Base-by-base conservation (phyloP, 2,329 filamentous ascomycete species). In the Venturia oleaginea region DNA sequence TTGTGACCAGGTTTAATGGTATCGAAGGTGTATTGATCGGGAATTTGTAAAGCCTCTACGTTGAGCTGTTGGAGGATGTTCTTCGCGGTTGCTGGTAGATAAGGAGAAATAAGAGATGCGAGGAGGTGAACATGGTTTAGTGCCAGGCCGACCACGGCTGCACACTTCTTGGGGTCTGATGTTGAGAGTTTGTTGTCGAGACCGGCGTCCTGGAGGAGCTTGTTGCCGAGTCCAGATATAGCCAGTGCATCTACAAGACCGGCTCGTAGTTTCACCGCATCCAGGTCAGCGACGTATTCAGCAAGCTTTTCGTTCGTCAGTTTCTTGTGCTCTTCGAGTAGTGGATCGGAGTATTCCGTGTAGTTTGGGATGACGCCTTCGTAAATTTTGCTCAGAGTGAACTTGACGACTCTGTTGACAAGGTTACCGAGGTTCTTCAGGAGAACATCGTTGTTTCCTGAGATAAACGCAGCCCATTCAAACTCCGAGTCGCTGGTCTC, bases 401-500 rank as follows among this genome's bases (percentile, higher is more conserved):
- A 81, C 69, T 89, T 89, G 68, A 86, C 82, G 37, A 90, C 76
- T 42, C 80, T 78, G 70, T 81, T 81, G 65, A 81, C 78, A 59
- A 82, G 81, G 73, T 82, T 82, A 62, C 87, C 87, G 48, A 90
- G 80, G 75, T 89, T 89, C 74, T 87, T 87, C 61, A 89, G 80
- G n/a, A 97, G 83, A 73, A 94, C 90, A 72, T 89, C 92, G 80
- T 97, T 96, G 81, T 96, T 96, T 69, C 84, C 82, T 42, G 86
- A 83, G 67, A 94, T 88, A 76, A 96, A 95, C 57, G 87, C 83
- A 65, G 84, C 84, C 92, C 92, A 96, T 74, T 93, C 89, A 74
- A 96, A 96, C 72, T 96, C 90, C 0, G 91, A 89, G 73, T 97
- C 92, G 62, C 88, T 85, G 13, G 87, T 88, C 76, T 97, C 92